These are phyloP conservation scores for Gelatoporia subvermispora DNA, from an alignment of 768 basidiomycete genomes.

Conservation along the genomic window DNA sequence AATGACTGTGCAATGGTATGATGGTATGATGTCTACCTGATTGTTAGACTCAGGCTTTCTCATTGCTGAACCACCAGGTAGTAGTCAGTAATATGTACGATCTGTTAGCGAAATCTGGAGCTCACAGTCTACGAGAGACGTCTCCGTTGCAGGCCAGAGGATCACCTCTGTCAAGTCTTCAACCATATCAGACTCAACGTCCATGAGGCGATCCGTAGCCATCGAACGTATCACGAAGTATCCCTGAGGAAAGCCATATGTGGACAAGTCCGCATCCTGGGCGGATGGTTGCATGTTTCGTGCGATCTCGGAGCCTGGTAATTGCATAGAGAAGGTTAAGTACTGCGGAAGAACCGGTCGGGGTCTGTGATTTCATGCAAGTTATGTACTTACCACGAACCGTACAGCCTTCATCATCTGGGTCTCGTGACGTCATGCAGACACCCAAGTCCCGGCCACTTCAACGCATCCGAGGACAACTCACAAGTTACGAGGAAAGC, in stretches of 20 bases:
- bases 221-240: slow-evolving; percentile 61
- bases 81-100: background rate
- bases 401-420: background rate
- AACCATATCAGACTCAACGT: slow-evolving; percentile 46
- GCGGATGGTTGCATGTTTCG: slow-evolving; percentile 13
- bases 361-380: no score
- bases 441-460: no score
- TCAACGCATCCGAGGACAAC: no score
- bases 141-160: slow-evolving; percentile 71
- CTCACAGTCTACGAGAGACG: slow-evolving; percentile 71
- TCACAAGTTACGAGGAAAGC: no score
- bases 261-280: slow-evolving; percentile 18
- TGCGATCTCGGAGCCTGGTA: slow-evolving; percentile 10
- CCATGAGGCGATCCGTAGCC: slow-evolving; percentile 49
- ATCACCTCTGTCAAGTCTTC: slow-evolving; percentile 61
- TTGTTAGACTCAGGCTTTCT: slow-evolving; percentile 68
- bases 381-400: background rate
- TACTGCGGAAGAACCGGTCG: no score
- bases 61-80: slow-evolving; percentile 40
- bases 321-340: slow-evolving; percentile 9
- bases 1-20: no score
- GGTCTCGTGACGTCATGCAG: no score
- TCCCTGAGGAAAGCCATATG: slow-evolving; percentile 36
- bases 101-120: background rate
- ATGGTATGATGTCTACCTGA: slow-evolving; percentile 41